phyloP scores from a whole-genome alignment of 139 green algal genomes.

The Spirogloea muscicola region DNA sequence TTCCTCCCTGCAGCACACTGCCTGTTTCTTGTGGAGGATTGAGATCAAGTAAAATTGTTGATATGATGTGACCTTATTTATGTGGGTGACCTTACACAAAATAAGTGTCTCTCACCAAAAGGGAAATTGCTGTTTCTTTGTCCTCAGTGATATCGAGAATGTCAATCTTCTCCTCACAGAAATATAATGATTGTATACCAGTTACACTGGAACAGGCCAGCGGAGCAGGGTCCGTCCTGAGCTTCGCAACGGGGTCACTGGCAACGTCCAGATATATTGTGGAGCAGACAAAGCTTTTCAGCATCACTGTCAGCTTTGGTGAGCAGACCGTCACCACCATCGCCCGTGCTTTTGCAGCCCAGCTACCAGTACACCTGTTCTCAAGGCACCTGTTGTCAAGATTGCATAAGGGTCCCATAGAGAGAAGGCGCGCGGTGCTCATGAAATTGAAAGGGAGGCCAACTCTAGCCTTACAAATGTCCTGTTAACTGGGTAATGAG shows the following conservation, averaged over 20 bases:
- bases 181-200: too few relatives aligned
- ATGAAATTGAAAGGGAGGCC: too few relatives aligned
- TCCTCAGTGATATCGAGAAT: too few relatives aligned
- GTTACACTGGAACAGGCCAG: slow-evolving; percentile 41
- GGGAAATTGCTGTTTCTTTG: too few relatives aligned
- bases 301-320: slow-evolving; percentile 89
- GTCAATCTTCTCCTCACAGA: too few relatives aligned
- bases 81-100: too few relatives aligned
- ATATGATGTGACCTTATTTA: background rate
- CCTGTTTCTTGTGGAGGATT: background rate
- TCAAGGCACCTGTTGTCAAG: background rate
- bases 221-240: slow-evolving; percentile 59
- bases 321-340: too few relatives aligned
- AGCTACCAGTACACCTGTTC: background rate
- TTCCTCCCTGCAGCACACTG: background rate
- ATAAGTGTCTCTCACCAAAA: too few relatives aligned
- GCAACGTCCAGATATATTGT: slow-evolving; percentile 62
- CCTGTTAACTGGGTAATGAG: too few relatives aligned
- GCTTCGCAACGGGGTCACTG: slow-evolving; percentile 58
- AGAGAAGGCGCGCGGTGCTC: too few relatives aligned
- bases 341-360: background rate
- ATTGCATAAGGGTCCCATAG: background rate
- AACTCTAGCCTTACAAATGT: too few relatives aligned
- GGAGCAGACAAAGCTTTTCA: slow-evolving; percentile 83
- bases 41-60: background rate